phyloP scores from a whole-genome alignment of 2,329 filamentous ascomycete genomes.

The Dissoconium aciculare region DNA sequence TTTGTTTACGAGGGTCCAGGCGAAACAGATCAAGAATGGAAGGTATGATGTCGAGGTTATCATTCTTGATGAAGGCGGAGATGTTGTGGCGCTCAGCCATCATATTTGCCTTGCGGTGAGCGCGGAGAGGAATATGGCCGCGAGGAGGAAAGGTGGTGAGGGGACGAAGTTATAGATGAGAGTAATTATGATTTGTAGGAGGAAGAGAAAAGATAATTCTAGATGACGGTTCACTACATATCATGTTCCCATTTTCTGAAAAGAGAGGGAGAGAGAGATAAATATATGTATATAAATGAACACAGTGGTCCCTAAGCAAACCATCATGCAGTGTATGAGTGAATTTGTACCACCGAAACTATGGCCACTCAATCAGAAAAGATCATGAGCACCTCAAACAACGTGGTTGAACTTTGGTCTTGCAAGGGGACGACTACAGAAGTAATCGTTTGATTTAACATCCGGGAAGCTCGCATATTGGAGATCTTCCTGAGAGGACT shows the following conservation, averaged over 20 bases:
- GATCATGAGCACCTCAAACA: conserved; percentile 23
- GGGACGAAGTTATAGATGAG: conserved; percentile 13
- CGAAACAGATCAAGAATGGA: conserved; percentile 55
- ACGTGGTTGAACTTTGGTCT: conserved; percentile 15
- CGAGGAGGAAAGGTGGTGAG: conserved; percentile 26
- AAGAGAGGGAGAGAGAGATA: too few relatives aligned
- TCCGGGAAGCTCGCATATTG: conserved; percentile 15
- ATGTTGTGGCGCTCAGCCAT: conserved; percentile 52
- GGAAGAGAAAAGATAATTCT: background rate
- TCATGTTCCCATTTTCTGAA: too few relatives aligned
- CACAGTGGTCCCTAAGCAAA: too few relatives aligned
- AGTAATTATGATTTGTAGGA: background rate
- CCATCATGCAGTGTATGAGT: too few relatives aligned
- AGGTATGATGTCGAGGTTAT: conserved; percentile 60
- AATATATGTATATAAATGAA: too few relatives aligned
- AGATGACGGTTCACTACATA: too few relatives aligned
- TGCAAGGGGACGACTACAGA: conserved; percentile 16
- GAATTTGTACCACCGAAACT: conserved; percentile 19
- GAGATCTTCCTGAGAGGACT: conserved; percentile 23
- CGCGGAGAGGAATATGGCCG: conserved; percentile 47
- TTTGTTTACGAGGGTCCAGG: conserved; percentile 49
- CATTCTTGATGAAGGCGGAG: conserved; percentile 47
- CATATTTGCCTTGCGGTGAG: conserved; percentile 52
- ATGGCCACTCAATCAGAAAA: conserved; percentile 18
- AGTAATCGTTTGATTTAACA: conserved; percentile 12